Evolutionary conservation across 352 stramenopile species (phyloP).

Genomic region (Peronosclerospora sorghi): DNA sequence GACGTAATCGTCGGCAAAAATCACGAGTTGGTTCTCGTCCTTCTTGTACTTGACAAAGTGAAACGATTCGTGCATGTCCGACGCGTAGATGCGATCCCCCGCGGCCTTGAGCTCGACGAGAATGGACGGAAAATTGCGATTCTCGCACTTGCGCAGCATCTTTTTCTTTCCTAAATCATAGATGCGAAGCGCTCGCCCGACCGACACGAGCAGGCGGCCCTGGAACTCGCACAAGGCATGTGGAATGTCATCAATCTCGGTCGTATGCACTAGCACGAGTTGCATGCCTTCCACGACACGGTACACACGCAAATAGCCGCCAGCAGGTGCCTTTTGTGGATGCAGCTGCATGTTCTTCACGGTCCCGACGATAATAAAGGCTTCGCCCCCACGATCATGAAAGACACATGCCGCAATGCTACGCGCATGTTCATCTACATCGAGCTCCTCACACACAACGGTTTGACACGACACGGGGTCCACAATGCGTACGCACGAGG

Average conservation of each 20-base stretch:
- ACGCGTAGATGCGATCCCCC: conserved; percentile 93
- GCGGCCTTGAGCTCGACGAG: conserved; percentile 91
- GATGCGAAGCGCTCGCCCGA: conserved; percentile 92
- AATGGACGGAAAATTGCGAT: conserved; percentile 87
- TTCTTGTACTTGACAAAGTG: conserved; percentile 97
- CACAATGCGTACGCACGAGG: conserved; percentile 95
- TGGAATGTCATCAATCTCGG: conserved; percentile 93
- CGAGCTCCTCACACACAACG: conserved; percentile 87
- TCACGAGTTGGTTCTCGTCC: conserved; percentile 91
- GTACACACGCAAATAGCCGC: conserved; percentile 88
- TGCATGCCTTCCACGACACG: conserved; percentile 87
- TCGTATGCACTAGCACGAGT: conserved; percentile 94
- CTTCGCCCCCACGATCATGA: conserved; percentile 91
- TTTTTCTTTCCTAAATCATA: conserved; percentile 99
- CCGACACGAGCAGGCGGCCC: conserved; percentile 92
- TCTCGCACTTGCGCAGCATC: conserved; percentile 98
- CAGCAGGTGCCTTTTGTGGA: conserved; percentile 50
- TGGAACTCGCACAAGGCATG: conserved; percentile 97
- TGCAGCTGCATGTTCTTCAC: conserved; percentile 94
- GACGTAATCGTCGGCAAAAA: conserved; percentile 94
- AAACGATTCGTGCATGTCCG: conserved; percentile 93
- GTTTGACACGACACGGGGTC: conserved; percentile 88
- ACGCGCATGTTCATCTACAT: conserved; percentile 89
- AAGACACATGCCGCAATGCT: conserved; percentile 92
- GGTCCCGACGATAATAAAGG: conserved; percentile 95